A percentile compares a stretch with the other conserved stretches of the same genome.
phyloP scores from a whole-genome alignment of 2,329 filamentous ascomycete species.

The Diaporthe citri region DNA sequence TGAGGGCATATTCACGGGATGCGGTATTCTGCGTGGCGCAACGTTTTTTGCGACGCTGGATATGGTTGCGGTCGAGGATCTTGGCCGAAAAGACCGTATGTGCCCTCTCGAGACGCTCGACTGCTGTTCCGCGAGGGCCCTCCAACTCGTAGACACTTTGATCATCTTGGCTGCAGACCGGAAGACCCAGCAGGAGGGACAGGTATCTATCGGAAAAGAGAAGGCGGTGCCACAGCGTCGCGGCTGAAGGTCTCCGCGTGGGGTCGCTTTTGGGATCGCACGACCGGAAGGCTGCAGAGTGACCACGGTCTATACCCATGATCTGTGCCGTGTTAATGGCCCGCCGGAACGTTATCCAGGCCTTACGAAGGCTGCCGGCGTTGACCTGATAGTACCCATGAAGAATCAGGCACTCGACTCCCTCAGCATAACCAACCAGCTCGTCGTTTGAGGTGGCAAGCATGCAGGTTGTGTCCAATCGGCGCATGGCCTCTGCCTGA shows the following conservation, averaged over 20 bases:
- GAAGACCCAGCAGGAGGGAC: constrained; percentile 64
- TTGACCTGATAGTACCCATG: constrained; percentile 64
- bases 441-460: constrained; percentile 65
- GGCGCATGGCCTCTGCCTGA: constrained; percentile 47
- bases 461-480: constrained; percentile 50
- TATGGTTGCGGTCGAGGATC: constrained; percentile 62
- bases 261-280: constrained; percentile 53
- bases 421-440: constrained; percentile 64
- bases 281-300: constrained; percentile 51
- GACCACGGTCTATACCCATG: constrained; percentile 60
- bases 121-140: constrained; percentile 44
- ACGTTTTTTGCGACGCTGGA: constrained; percentile 41
- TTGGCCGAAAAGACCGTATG: constrained; percentile 57
- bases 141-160: constrained; percentile 52
- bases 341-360: constrained; percentile 65
- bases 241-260: constrained; percentile 46
- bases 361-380: constrained; percentile 64
- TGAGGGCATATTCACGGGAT: constrained; percentile 54
- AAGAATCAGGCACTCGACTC: constrained; percentile 64
- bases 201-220: constrained; percentile 63
- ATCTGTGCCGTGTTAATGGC: constrained; percentile 64
- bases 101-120: constrained; percentile 59
- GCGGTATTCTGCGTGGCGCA: constrained; percentile 43
- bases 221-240: constrained; percentile 62
- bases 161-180: constrained; percentile 57